Conservation (phyloP, 495 filamentous ascomycete genomes). For the Venustampulla echinocandica region DNA sequence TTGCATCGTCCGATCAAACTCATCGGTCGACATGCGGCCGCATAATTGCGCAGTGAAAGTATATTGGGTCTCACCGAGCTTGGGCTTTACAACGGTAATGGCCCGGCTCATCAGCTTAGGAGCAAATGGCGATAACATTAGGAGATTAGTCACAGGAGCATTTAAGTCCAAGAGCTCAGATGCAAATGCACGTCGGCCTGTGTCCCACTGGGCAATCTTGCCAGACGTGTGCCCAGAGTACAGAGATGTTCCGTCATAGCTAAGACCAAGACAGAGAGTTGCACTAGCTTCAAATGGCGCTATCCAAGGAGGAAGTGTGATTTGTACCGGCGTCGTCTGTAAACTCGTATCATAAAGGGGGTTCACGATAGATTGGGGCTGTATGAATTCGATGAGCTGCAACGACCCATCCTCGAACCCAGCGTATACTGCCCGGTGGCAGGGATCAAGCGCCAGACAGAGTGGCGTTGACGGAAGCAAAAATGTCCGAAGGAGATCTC, state of each 20-base stretch:
- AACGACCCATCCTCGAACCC: conserved; percentile 78
- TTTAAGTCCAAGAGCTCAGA: conserved; percentile 58
- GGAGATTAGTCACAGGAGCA: conserved; percentile 70
- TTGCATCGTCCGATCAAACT: conserved; percentile 8
- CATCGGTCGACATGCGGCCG: conserved; percentile 19
- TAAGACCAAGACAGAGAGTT: conserved; percentile 54
- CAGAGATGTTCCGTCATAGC: conserved; percentile 73
- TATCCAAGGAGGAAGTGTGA: conserved; percentile 49
- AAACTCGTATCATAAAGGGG: conserved; percentile 45
- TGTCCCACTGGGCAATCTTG: conserved; percentile 72
- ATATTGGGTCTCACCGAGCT: conserved; percentile 56
- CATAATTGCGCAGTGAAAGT: conserved; percentile 58
- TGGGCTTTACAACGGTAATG: conserved; percentile 63
- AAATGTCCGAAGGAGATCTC: conserved; percentile 65
- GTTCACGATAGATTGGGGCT: conserved; percentile 35
- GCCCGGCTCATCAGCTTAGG: conserved; percentile 37
- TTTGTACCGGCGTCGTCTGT: conserved; percentile 50
- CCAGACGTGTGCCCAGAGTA: conserved; percentile 76
- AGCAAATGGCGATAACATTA: conserved; percentile 57
- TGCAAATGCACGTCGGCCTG: conserved; percentile 53
- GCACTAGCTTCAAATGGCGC: conserved; percentile 52
- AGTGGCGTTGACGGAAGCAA: conserved; percentile 64
- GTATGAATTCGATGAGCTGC: conserved; percentile 71
- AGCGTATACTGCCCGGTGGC: conserved; percentile 71
- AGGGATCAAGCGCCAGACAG: conserved; percentile 71